Evolutionary conservation across 768 basidiomycete species (phyloP), one percentile per base, ranked within the genome.

Genomic region (Pleurotus tuber-regium): DNA sequence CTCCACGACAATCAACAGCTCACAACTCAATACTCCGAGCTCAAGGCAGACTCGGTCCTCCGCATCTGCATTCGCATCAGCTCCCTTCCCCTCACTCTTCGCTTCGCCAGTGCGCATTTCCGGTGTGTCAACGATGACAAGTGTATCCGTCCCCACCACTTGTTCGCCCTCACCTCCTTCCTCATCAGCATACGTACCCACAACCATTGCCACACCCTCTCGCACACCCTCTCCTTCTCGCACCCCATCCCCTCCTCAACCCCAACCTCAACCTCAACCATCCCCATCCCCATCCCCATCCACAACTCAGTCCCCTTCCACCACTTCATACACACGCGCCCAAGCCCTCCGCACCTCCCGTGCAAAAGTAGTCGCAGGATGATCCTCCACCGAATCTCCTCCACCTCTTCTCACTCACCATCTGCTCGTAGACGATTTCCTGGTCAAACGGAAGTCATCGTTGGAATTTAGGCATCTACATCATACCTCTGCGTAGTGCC

Each of bases 341-440:
- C 46, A 11, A 2, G n/a, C 46, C 8, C 46, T 47, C 2, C 46
- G 31, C 4, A 19, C 29, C 18, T 47, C 46, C 8, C 46, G 46
- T 21, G 16, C 46, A 4, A 30, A 35, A 19, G 30, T 47, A 7
- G 30, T 47, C 14, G 46, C 46, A 7, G 46, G 4, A 47, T 47
- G 46, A 30, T 47, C n/a, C 46, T 47, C 16, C 29, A 47, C n/a
- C 46, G 46, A 11, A 19, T 21, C 23, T 35, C 30, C 31, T 10
- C 8, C 30, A 4, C 18, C 40, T 6, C 40, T 12, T 5, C 40
- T 6, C 40, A 10, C 10, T 5, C 31, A 10, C 39, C 8, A 10
- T 14, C 14, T n/a, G 12, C 4, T 21, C 10, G 39, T 40, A 9
- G 4, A n/a, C n/a, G n/a, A n/a, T n/a, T n/a, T n/a, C n/a, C n/a